phyloP scores from a whole-genome alignment of 2,329 filamentous ascomycete species.

The Decorospora gaudefroyi region DNA sequence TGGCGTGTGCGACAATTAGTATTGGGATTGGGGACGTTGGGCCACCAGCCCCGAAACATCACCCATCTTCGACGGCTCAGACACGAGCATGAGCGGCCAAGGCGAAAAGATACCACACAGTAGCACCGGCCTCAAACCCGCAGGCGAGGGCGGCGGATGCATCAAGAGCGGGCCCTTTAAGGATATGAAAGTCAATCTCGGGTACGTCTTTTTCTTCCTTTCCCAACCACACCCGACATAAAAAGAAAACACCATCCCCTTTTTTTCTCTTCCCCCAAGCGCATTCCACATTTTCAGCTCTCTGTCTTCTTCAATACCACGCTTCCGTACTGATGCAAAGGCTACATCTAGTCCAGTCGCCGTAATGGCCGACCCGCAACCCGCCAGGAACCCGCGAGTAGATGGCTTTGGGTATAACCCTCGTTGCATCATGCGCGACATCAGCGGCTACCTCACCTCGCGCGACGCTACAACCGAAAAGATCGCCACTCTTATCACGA shows the following conservation, averaged over 20 bases:
- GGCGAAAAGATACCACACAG: conserved; percentile 45
- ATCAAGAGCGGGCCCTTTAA: conserved; percentile 58
- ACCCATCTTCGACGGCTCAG: conserved; percentile 62
- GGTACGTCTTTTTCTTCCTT: conserved; percentile 20
- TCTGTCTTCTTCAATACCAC: background rate
- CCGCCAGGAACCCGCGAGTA: conserved; percentile 45
- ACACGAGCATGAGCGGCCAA: conserved; percentile 55
- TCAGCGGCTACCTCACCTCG: conserved; percentile 38
- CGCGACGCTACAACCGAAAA: conserved; percentile 37
- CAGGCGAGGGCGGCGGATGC: conserved; percentile 61
- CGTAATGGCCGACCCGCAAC: conserved; percentile 24
- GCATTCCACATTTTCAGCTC: no score
- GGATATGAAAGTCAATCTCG: conserved; percentile 40
- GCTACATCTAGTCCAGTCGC: conserved; percentile 29
- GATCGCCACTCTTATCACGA: conserved; percentile 35
- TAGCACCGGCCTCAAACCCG: conserved; percentile 44
- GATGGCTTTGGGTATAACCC: conserved; percentile 46
- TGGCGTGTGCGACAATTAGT: conserved; percentile 42
- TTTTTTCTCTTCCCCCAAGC: no score
- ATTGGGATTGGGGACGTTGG: conserved; percentile 60
- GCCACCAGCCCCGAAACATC: conserved; percentile 52
- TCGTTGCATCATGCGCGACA: conserved; percentile 49
- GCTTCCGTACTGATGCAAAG: conserved; percentile 1
- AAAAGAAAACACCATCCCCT: no score
- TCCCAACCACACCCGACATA: no score